These are phyloP conservation scores for Lactarius deliciosus DNA, from an alignment of 768 basidiomycete genomes.

Conservation along the genomic window DNA sequence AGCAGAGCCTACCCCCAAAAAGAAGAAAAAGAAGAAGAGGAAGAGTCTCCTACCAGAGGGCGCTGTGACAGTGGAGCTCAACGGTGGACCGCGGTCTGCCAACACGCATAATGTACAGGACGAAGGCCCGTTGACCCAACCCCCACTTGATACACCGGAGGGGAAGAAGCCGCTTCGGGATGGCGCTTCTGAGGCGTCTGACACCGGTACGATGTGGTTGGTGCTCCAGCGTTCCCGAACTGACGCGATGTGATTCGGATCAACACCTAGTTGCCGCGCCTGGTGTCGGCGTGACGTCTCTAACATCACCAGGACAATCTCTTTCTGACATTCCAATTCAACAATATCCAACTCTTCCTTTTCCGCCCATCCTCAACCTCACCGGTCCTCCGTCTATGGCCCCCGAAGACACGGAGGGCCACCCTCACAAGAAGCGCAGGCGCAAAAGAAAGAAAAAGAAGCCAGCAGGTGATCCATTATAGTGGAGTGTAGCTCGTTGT, in stretches of 20 bases:
- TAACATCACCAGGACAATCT: neutral
- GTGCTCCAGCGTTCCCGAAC: neutral
- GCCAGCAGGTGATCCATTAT: neutral
- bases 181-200: neutral
- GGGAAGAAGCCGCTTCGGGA: neutral
- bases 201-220: slow-evolving; percentile 7
- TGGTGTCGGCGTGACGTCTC: neutral
- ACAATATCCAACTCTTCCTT: neutral
- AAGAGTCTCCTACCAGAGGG: slow-evolving; percentile 4
- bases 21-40: slow-evolving; percentile 36
- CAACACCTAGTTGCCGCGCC: neutral
- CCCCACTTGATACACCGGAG: neutral
- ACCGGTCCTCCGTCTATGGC: slow-evolving; percentile 15
- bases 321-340: neutral
- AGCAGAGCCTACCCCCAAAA: slow-evolving; percentile 18
- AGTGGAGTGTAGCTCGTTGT: neutral
- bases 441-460: slow-evolving; percentile 27
- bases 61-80: neutral
- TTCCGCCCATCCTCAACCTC: slow-evolving; percentile 22
- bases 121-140: neutral
- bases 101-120: neutral
- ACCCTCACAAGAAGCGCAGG: slow-evolving; percentile 19
- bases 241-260: neutral
- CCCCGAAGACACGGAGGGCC: neutral
- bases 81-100: neutral